These are phyloP conservation scores for Puccinia brachypodii DNA, from an alignment of 1,284 basidiomycete species.

Conservation along the genomic window DNA sequence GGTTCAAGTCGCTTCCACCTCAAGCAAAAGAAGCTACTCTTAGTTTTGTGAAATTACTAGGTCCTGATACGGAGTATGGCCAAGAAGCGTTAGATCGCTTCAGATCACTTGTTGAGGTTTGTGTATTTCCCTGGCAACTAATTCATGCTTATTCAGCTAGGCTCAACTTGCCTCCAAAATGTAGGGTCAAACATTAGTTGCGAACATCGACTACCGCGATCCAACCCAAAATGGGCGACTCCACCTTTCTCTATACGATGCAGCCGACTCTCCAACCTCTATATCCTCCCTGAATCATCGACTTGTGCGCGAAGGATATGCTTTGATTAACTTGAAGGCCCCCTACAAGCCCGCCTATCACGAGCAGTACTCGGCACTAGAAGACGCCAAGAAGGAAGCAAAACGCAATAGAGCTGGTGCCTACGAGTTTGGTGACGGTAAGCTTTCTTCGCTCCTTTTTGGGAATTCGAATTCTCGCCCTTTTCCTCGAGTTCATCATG, in stretches of 20 bases:
- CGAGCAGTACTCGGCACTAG: constrained; percentile 40
- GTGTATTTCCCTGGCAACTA: neutral
- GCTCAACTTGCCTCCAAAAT: neutral
- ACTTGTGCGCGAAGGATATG: constrained; percentile 46
- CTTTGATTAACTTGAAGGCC: constrained; percentile 34
- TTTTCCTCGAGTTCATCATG: too few species aligned
- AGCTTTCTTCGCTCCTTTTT: neutral
- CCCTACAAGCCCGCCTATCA: constrained; percentile 40
- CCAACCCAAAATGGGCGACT: constrained; percentile 63
- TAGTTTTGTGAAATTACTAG: constrained; percentile 80
- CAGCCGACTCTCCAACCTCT: constrained; percentile 68
- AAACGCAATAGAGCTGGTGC: constrained; percentile 45
- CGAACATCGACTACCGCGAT: constrained; percentile 83
- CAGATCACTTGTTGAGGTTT: constrained; percentile 63
- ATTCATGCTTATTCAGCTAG: neutral
- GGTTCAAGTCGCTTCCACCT: constrained; percentile 78
- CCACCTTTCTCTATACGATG: constrained; percentile 84
- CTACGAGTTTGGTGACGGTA: constrained; percentile 48
- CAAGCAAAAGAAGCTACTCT: constrained; percentile 61
- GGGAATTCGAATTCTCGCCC: too few species aligned
- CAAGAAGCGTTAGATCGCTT: constrained; percentile 80
- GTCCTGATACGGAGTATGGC: constrained; percentile 77
- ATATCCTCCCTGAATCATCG: constrained; percentile 49
- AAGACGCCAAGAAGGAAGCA: constrained; percentile 40
- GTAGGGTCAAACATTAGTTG: constrained; percentile 76